phyloP scores from a whole-genome alignment of 495 filamentous ascomycete genomes.

The Aspergillus affinis region DNA sequence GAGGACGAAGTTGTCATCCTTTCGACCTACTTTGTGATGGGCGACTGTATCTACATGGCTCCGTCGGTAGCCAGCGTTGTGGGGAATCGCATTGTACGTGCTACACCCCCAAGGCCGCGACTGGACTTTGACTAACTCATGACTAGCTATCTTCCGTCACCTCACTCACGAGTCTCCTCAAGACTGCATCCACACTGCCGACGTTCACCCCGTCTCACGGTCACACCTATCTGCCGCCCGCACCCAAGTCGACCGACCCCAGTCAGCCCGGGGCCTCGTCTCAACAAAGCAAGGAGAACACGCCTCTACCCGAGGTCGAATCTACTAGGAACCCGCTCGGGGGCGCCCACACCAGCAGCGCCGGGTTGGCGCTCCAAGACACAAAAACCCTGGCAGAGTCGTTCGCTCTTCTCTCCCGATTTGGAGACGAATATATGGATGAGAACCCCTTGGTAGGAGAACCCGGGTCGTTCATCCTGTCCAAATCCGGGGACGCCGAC shows the following conservation, averaged over 20 bases:
- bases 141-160: constrained; percentile 59
- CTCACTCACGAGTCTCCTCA: constrained; percentile 67
- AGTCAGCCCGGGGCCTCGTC: constrained; percentile 31
- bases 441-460: constrained; percentile 84
- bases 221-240: constrained; percentile 66
- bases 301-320: constrained; percentile 58
- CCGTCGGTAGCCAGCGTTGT: constrained; percentile 77
- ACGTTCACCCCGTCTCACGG: constrained; percentile 73
- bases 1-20: constrained; percentile 72
- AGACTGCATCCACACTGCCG: constrained; percentile 59
- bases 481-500: constrained; percentile 40
- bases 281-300: constrained; percentile 56
- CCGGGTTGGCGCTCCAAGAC: constrained; percentile 39
- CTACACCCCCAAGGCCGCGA: not conserved
- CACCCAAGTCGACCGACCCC: constrained; percentile 38
- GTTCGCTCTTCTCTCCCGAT: constrained; percentile 61
- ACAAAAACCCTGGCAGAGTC: constrained; percentile 65
- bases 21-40: constrained; percentile 79
- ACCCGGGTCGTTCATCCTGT: constrained; percentile 81
- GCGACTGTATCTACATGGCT: constrained; percentile 87
- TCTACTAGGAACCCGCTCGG: constrained; percentile 39
- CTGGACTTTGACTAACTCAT: constrained; percentile 38
- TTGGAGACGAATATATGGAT: constrained; percentile 83
- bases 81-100: constrained; percentile 67
- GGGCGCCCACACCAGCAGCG: constrained; percentile 22